A percentile compares a stretch with the other conserved stretches of the same genome.
These are phyloP conservation scores for Eutreptiella sp. DNA, from an alignment of 208 protist species.

Conservation along the genomic window DNA sequence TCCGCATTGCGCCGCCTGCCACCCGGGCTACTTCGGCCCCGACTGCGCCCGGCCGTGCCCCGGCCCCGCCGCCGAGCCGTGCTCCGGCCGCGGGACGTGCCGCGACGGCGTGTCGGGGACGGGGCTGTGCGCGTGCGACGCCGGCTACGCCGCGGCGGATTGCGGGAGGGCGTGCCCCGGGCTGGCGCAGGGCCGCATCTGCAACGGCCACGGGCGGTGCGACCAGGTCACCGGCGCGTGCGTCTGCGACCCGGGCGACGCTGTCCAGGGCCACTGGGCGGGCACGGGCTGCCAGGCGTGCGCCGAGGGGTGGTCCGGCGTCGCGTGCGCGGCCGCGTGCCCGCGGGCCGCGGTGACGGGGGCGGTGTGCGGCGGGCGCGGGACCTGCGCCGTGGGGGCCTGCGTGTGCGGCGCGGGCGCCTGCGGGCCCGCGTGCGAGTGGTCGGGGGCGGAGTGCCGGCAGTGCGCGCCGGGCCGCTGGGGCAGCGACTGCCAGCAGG, in stretches of 20 bases:
- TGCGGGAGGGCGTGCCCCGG: slow-evolving; percentile 26
- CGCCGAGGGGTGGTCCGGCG: neutral
- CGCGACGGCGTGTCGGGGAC: slow-evolving; percentile 20
- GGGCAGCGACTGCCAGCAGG: slow-evolving; percentile 7
- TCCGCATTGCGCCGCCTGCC: neutral
- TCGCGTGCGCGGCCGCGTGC: neutral
- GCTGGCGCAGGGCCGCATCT: neutral
- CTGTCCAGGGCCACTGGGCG: neutral
- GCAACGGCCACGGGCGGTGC: slow-evolving; percentile 1
- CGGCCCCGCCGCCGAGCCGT: slow-evolving; percentile 23
- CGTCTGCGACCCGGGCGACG: neutral
- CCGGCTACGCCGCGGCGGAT: slow-evolving; percentile 28
- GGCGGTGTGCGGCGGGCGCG: neutral
- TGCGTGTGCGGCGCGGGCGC: too few species aligned
- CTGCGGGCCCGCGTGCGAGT: too few species aligned
- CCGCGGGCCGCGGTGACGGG: neutral
- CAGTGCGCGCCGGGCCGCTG: slow-evolving; percentile 29
- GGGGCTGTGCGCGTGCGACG: slow-evolving; percentile 20
- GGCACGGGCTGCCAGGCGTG: slow-evolving; percentile 9
- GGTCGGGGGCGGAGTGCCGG: slow-evolving; percentile 15
- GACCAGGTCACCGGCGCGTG: neutral
- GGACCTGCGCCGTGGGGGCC: neutral
- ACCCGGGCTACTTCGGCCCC: neutral
- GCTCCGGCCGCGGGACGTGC: slow-evolving; percentile 23
- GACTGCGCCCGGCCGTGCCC: slow-evolving; percentile 5